Conservation (phyloP, 192 early-diverging fungal genomes). For the Coemansia sp. region DNA sequence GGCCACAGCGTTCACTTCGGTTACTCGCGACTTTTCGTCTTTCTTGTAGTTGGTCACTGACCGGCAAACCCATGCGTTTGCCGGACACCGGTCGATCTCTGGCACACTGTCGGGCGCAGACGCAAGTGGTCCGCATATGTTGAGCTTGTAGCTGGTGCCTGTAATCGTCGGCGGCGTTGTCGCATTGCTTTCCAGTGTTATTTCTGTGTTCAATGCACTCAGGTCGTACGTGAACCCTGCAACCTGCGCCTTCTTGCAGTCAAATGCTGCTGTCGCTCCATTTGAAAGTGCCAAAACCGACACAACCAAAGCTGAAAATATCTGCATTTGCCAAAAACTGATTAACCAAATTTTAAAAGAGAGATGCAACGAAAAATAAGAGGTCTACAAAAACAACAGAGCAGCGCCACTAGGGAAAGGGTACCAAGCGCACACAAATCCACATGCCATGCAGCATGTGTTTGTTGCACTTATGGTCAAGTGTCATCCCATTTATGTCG, state of each 20-base stretch:
- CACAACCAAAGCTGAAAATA: neutral
- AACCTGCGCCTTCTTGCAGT: conserved; percentile 46
- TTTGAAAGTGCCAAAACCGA: neutral
- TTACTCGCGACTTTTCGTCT: conserved; percentile 30
- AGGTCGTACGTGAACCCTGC: conserved; percentile 47
- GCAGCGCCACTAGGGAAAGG: neutral
- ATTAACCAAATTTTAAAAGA: neutral
- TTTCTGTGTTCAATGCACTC: conserved; percentile 27
- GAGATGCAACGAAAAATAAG: neutral
- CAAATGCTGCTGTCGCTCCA: conserved; percentile 27
- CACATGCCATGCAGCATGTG: neutral
- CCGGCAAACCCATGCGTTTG: conserved; percentile 42
- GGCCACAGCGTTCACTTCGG: conserved; percentile 35
- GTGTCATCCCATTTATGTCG: neutral
- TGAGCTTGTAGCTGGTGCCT: conserved; percentile 35
- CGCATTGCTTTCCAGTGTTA: conserved; percentile 29
- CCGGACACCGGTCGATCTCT: conserved; percentile 45
- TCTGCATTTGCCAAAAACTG: conserved; percentile 11
- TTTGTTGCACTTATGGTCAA: neutral
- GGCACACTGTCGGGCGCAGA: conserved; percentile 29
- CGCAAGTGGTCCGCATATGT: conserved; percentile 44
- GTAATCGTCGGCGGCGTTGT: conserved; percentile 51
- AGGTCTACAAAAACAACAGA: neutral
- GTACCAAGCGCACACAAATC: neutral
- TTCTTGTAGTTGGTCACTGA: conserved; percentile 50